Evolutionary conservation across 768 basidiomycete species (phyloP).

Genomic region (Tricholomella constricta): DNA sequence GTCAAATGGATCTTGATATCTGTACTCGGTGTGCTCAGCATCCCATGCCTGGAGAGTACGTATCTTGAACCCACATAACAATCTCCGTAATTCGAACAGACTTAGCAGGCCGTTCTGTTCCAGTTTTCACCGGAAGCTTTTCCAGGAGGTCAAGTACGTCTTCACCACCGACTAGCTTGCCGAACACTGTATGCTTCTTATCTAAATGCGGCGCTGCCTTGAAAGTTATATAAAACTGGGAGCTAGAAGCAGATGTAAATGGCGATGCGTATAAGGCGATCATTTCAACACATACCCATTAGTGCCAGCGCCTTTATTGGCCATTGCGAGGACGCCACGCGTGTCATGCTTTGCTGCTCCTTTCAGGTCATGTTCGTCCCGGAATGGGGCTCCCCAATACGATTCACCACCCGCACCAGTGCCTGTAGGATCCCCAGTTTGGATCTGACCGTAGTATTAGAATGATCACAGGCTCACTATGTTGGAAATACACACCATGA

Average conservation of each 20-base stretch:
- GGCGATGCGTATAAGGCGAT: not conserved
- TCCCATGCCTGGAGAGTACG: not conserved
- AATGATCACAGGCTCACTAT: not conserved
- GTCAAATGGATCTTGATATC: slow-evolving; percentile 94
- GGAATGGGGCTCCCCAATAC: slow-evolving; percentile 94
- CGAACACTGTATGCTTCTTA: slow-evolving; percentile 95
- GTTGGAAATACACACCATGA: slow-evolving; percentile 66
- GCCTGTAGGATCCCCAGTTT: slow-evolving; percentile 97
- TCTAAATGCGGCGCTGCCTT: slow-evolving; percentile 81
- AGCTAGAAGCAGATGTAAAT: slow-evolving; percentile 43
- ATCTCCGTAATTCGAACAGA: slow-evolving; percentile 84
- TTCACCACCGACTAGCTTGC: slow-evolving; percentile 95
- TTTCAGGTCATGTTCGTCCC: slow-evolving; percentile 90
- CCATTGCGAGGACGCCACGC: slow-evolving; percentile 90
- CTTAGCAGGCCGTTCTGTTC: slow-evolving; percentile 86
- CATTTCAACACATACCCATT: slow-evolving; percentile 60
- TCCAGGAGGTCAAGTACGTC: slow-evolving; percentile 87
- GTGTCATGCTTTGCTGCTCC: slow-evolving; percentile 86
- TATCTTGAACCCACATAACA: slow-evolving; percentile 63
- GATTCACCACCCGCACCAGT: slow-evolving; percentile 93
- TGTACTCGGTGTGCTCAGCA: slow-evolving; percentile 29
- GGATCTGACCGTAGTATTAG: slow-evolving; percentile 57
- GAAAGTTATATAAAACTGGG: slow-evolving; percentile 95
- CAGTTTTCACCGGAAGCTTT: slow-evolving; percentile 75
- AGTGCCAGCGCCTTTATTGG: slow-evolving; percentile 89